phyloP scores from a whole-genome alignment of 2,329 filamentous ascomycete genomes.

The Ambrosiella beaveri region DNA sequence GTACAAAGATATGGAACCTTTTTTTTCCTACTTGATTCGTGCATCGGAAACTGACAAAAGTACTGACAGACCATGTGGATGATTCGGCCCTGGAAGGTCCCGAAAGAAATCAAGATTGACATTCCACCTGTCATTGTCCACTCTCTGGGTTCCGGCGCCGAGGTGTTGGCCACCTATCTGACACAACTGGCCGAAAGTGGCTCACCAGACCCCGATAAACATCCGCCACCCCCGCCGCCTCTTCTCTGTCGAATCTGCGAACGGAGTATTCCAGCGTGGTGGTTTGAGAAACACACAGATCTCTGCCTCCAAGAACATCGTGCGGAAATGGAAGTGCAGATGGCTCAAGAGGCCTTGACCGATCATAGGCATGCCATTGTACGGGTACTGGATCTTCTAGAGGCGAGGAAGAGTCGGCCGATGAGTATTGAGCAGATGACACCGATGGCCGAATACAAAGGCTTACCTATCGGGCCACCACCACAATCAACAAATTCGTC shows the following conservation, averaged over 20 bases:
- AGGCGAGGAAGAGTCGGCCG: slow-evolving; percentile 55
- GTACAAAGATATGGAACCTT: background rate
- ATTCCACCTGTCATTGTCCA: slow-evolving; percentile 79
- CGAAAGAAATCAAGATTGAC: slow-evolving; percentile 90
- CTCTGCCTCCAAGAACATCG: slow-evolving; percentile 88
- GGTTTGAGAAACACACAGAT: slow-evolving; percentile 99
- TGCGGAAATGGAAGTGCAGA: slow-evolving; percentile 94
- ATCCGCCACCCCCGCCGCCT: slow-evolving; percentile 65
- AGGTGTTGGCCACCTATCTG: slow-evolving; percentile 85
- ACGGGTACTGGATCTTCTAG: slow-evolving; percentile 80
- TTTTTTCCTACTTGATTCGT: background rate
- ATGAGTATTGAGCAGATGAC: slow-evolving; percentile 35
- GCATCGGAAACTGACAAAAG: too few relatives aligned
- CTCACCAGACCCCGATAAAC: slow-evolving; percentile 53
- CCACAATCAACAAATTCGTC: slow-evolving; percentile 53
- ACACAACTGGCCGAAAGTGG: slow-evolving; percentile 75
- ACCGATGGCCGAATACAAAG: slow-evolving; percentile 66
- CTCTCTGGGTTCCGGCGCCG: slow-evolving; percentile 81
- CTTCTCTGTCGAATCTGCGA: slow-evolving; percentile 95
- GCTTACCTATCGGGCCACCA: slow-evolving; percentile 63
- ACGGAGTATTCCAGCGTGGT: slow-evolving; percentile 93
- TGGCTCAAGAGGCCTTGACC: slow-evolving; percentile 78
- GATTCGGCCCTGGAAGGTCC: slow-evolving; percentile 76
- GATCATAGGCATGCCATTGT: slow-evolving; percentile 93
- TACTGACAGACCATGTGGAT: slow-evolving; percentile 87